Evolutionary conservation across 352 stramenopile species (phyloP).

Genomic region (Phytophthora colocasiae): DNA sequence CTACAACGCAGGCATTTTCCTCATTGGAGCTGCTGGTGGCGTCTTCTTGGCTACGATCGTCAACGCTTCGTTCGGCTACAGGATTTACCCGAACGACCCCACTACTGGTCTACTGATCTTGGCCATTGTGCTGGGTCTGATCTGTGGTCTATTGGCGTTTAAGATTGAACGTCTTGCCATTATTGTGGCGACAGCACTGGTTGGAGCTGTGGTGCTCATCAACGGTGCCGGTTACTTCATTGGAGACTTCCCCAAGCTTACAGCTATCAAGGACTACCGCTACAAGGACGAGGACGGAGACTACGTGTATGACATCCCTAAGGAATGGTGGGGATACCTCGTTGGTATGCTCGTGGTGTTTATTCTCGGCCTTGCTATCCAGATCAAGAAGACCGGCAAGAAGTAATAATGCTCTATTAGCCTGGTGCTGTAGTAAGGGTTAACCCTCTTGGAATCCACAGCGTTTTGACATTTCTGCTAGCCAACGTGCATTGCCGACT

Average conservation of each 20-base stretch:
- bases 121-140: constrained; percentile 48
- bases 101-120: constrained; percentile 49
- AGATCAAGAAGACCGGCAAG: constrained; percentile 64
- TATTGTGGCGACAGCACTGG: constrained; percentile 66
- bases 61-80: constrained; percentile 62
- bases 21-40: constrained; percentile 52
- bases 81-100: constrained; percentile 57
- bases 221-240: constrained; percentile 74
- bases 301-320: constrained; percentile 55
- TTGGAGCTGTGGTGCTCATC: constrained; percentile 48
- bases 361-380: constrained; percentile 49
- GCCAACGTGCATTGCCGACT: constrained; percentile 1
- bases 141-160: constrained; percentile 53
- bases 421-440: constrained; percentile 1
- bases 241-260: constrained; percentile 53
- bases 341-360: constrained; percentile 53
- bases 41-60: constrained; percentile 51
- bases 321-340: constrained; percentile 64
- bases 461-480: neutral
- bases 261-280: constrained; percentile 47
- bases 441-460: too few species aligned
- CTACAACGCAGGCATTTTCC: constrained; percentile 62
- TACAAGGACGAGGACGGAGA: constrained; percentile 41
- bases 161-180: constrained; percentile 56
- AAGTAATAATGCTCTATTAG: constrained; percentile 34